Percentiles rank a stretch among this genome's conserved stretches.
These are phyloP conservation scores for Epithemia pelagica DNA, from an alignment of 108 stramenopile species.

Conservation along the genomic window DNA sequence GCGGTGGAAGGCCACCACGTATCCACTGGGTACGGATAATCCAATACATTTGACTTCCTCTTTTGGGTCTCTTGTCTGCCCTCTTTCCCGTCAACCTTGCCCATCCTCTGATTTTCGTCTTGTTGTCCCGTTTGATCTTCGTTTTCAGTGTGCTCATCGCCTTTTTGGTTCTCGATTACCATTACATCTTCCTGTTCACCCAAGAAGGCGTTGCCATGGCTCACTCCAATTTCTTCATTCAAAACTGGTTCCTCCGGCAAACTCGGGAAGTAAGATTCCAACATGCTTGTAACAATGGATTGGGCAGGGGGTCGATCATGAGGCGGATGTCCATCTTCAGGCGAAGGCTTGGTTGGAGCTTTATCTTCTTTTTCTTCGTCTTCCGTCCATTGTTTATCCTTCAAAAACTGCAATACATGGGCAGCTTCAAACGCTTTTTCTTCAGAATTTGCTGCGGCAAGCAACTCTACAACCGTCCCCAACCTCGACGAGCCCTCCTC, in stretches of 20 bases:
- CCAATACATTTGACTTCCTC: conserved; percentile 11
- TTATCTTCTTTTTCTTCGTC: background rate
- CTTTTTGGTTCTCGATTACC: conserved; percentile 10
- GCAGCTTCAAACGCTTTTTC: conserved; percentile 25
- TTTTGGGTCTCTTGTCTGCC: background rate
- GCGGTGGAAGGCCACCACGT: conserved; percentile 71
- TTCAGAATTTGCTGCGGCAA: conserved; percentile 23
- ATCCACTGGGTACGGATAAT: conserved; percentile 41
- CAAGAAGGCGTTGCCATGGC: background rate
- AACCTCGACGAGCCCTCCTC: background rate
- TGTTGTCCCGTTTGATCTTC: background rate
- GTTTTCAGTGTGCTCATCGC: conserved; percentile 2
- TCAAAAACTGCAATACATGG: conserved; percentile 18
- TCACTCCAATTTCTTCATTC: background rate
- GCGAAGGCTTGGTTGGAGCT: background rate
- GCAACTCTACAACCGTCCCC: conserved; percentile 13
- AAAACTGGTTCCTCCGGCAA: conserved; percentile 32
- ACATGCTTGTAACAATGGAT: conserved; percentile 17
- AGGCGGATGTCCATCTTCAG: background rate
- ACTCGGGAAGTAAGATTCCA: conserved; percentile 27
- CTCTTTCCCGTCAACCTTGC: background rate
- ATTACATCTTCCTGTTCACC: background rate
- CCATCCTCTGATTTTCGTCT: background rate
- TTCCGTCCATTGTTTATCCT: background rate
- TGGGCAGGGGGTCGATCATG: conserved; percentile 24